phyloP scores from a whole-genome alignment of 495 filamentous ascomycete species.

The Paragyromitra xinjiangensis region DNA sequence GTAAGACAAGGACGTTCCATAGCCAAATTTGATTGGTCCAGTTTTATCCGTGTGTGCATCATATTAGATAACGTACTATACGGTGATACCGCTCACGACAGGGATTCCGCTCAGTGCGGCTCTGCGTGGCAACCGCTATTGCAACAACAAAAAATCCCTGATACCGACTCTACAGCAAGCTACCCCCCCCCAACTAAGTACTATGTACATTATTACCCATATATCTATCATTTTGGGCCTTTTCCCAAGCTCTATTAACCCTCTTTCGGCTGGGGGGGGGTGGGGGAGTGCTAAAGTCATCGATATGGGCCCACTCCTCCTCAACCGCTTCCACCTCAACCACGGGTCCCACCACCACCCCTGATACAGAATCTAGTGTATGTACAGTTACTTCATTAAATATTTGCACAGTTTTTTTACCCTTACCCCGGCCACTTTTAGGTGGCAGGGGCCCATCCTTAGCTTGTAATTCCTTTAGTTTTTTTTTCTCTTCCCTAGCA shows the following conservation, averaged over 20 bases:
- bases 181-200: not conserved
- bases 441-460: no score
- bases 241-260: not conserved
- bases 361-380: not conserved
- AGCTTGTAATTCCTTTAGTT: no score
- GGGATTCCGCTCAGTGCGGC: not conserved
- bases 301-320: not conserved
- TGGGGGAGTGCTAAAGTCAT: not conserved
- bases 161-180: not conserved
- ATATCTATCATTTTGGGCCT: slow-evolving; percentile 4
- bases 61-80: not conserved
- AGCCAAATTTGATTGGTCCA: no score
- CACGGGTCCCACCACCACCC: no score
- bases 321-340: not conserved
- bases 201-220: slow-evolving; percentile 1
- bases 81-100: slow-evolving; percentile 1
- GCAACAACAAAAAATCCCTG: not conserved
- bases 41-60: no score
- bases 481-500: no score
- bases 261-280: not conserved
- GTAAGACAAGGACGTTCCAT: no score
- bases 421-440: no score
- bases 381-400: no score
- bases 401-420: no score
- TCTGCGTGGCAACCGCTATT: not conserved